Evolutionary conservation across 2,329 filamentous ascomycete species (phyloP).

Genomic region (Leptographium wingfieldii): DNA sequence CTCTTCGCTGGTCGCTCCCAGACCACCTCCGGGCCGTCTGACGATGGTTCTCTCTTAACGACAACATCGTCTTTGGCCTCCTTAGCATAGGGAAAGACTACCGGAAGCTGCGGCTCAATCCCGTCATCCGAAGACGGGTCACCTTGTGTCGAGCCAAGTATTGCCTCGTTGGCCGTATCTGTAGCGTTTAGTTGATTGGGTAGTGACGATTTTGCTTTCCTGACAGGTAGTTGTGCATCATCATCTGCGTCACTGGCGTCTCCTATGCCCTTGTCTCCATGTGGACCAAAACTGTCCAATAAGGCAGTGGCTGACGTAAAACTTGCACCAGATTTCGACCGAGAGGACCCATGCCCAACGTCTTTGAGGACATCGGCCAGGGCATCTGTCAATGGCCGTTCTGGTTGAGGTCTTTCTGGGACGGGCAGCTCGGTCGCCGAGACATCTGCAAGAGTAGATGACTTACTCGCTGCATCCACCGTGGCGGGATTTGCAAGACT

Average conservation of each 20-base stretch:
- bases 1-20: slow-evolving; percentile 37
- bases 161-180: background rate
- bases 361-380: background rate
- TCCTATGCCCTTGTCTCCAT: background rate
- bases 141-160: slow-evolving; percentile 9
- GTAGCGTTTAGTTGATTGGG: background rate
- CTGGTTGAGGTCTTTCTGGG: background rate
- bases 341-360: background rate
- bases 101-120: background rate
- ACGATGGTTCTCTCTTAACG: slow-evolving; percentile 41
- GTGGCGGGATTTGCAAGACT: background rate
- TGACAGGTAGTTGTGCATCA: background rate
- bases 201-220: background rate
- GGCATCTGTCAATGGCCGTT: background rate
- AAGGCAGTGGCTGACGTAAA: background rate
- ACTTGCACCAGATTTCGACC: slow-evolving; percentile 6
- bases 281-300: background rate
- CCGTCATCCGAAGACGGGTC: slow-evolving; percentile 4
- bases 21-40: slow-evolving; percentile 37
- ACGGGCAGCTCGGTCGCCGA: background rate
- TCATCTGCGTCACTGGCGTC: background rate
- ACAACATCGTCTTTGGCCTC: background rate
- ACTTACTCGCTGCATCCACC: background rate
- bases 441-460: background rate
- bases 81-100: background rate